These are phyloP conservation scores for Chamaenerion angustifolium DNA, from an alignment of 345 rosid species.

Conservation along the genomic window DNA sequence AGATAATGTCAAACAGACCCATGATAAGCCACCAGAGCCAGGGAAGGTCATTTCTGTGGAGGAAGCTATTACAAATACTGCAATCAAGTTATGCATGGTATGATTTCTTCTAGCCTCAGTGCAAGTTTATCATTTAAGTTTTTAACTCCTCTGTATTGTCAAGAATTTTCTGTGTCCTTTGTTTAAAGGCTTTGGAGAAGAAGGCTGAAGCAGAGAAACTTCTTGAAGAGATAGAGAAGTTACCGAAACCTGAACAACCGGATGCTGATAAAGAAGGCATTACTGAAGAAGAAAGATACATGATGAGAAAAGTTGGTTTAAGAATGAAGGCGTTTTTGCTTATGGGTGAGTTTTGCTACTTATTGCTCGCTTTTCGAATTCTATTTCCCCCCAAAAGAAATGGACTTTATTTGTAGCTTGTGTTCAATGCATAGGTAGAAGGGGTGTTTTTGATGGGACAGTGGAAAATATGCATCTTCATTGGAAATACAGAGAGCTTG, in stretches of 20 bases:
- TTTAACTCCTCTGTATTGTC: slow-evolving; percentile 9
- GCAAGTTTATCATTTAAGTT: background rate
- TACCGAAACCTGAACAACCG: slow-evolving; percentile 31
- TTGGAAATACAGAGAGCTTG: slow-evolving; percentile 97
- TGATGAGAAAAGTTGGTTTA: slow-evolving; percentile 88
- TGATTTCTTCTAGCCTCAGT: slow-evolving; percentile 7
- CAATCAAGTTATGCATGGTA: slow-evolving; percentile 64
- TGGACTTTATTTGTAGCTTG: background rate
- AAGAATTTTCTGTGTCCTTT: slow-evolving; percentile 5
- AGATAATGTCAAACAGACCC: slow-evolving; percentile 11
- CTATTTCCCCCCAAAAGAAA: background rate
- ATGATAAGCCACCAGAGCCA: slow-evolving; percentile 16
- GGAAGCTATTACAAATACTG: slow-evolving; percentile 39
- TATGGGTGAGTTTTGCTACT: slow-evolving; percentile 41
- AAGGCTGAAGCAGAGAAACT: slow-evolving; percentile 68
- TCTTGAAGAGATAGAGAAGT: slow-evolving; percentile 43
- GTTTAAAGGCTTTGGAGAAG: slow-evolving; percentile 57
- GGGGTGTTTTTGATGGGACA: slow-evolving; percentile 83
- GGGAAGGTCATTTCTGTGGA: slow-evolving; percentile 28
- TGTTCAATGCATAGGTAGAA: slow-evolving; percentile 50
- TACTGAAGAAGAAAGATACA: slow-evolving; percentile 78
- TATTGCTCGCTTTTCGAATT: background rate
- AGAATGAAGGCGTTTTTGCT: slow-evolving; percentile 83
- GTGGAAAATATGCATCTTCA: slow-evolving; percentile 98
- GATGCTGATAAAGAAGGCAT: slow-evolving; percentile 70